These are phyloP conservation scores for Citeromyces nyonsensis DNA, from an alignment of 805 yeast species.

Conservation along the genomic window DNA sequence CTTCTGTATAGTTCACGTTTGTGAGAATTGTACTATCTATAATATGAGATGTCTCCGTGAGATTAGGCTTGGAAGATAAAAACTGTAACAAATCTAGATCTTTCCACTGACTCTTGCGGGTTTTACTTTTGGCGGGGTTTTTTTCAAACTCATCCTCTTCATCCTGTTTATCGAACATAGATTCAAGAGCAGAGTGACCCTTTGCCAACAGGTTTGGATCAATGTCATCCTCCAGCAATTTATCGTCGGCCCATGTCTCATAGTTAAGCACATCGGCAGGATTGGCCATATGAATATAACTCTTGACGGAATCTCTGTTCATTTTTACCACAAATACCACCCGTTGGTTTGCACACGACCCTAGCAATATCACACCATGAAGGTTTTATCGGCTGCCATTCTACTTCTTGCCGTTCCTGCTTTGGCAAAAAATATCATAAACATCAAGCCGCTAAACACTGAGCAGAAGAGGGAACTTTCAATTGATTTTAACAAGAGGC, in stretches of 20 bases:
- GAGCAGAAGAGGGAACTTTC: constrained; percentile 3
- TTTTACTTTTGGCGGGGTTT: constrained; percentile 33
- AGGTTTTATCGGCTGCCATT: neutral
- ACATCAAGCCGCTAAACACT: no score
- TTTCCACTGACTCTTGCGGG: constrained; percentile 36
- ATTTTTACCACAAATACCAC: constrained; percentile 5
- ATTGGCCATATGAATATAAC: constrained; percentile 14
- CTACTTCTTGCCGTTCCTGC: no score
- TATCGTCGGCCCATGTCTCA: constrained; percentile 23
- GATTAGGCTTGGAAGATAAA: no score
- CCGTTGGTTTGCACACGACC: neutral
- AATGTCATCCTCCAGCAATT: constrained; percentile 42
- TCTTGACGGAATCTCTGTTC: constrained; percentile 12
- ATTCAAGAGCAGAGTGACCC: constrained; percentile 9
- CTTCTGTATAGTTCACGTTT: no score
- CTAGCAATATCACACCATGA: neutral
- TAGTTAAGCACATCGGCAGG: constrained; percentile 13
- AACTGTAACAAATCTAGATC: constrained; percentile 56
- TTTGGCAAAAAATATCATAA: no score
- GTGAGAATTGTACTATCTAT: no score
- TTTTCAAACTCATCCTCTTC: constrained; percentile 75
- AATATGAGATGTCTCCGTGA: no score
- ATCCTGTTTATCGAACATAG: constrained; percentile 64
- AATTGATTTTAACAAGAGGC: constrained; percentile 4
- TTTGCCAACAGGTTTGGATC: constrained; percentile 23